These are phyloP conservation scores for Medicago ruthenica DNA, from an alignment of 306 rosid species.

Conservation along the genomic window DNA sequence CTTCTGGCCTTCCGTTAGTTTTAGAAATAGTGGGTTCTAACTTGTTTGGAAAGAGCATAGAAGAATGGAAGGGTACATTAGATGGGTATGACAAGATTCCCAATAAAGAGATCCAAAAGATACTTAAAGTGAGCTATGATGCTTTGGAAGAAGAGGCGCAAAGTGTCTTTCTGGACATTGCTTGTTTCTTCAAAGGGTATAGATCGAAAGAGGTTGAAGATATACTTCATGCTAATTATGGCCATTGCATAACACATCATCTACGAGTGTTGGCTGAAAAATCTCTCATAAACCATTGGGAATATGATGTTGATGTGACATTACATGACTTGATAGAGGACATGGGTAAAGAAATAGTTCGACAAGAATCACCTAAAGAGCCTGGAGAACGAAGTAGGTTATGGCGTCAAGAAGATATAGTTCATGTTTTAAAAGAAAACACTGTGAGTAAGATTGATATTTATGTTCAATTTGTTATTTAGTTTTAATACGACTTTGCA, in stretches of 20 bases:
- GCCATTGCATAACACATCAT: background rate
- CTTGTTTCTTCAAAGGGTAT: background rate
- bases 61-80: background rate
- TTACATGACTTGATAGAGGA: constrained; percentile 6
- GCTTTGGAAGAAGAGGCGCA: background rate
- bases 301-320: background rate
- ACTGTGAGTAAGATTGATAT: background rate
- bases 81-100: background rate
- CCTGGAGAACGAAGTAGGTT: constrained; percentile 17
- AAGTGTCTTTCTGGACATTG: constrained; percentile 2
- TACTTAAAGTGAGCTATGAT: background rate
- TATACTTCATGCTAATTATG: background rate
- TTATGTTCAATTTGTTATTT: no score
- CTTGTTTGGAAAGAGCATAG: background rate
- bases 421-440: background rate
- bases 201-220: background rate
- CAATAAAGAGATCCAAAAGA: background rate
- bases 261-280: background rate
- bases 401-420: background rate
- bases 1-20: constrained; percentile 26
- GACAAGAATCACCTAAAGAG: background rate
- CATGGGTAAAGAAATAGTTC: constrained; percentile 19
- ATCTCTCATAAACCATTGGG: background rate
- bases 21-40: constrained; percentile 35
- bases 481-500: no score